Base-by-base conservation (phyloP, 345 rosid species). In the Boechera divaricarpa region DNA sequence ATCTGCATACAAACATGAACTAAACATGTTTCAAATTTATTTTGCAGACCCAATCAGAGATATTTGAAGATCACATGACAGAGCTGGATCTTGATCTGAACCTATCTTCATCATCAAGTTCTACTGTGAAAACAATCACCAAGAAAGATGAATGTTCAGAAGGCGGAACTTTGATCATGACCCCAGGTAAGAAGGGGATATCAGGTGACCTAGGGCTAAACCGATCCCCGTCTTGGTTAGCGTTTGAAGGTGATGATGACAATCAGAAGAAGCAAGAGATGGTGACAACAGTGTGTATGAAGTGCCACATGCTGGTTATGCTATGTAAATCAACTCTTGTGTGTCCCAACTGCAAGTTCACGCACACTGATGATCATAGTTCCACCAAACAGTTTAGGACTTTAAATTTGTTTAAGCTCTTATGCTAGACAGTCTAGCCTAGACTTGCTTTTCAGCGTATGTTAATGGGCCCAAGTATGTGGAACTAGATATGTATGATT, bases 281-380 rank as follows among this genome's bases (percentile, higher is more conserved):
- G 98, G 83, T 93, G 57, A 90, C 97, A 3, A 87, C 86, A 5
- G 98, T 87, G 51, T 93, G 98, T 75, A 82, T 76, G 62, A 78
- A 76, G 80, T 93, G 98, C 67, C 91, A 93, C 74, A 86, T 93
- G 97, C 64, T 93, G 81, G 97, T 93, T 83, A 89, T 93, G 91
- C 82, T 93, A 12, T 88, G 87, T 81, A 83, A 81, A 81, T 85
- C 93, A 12, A 83, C 90, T 45, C 98, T 86, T 52, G 74, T 87
- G 1, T 93, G 97, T 59, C 98, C 98, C 21, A 93, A 87, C 81
- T 93, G 98, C 91, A 93, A 91, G 66, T 93, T 91, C 81, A 77
- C 83, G 86, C 95, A 93, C 85, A 86, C 92, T 41, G 78, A 79
- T 15, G 85, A 86, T 58, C 91, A 84, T 38, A 72, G 26, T 75